phyloP scores from a whole-genome alignment of 257 asterid species.

The Forsythia viridissima region DNA sequence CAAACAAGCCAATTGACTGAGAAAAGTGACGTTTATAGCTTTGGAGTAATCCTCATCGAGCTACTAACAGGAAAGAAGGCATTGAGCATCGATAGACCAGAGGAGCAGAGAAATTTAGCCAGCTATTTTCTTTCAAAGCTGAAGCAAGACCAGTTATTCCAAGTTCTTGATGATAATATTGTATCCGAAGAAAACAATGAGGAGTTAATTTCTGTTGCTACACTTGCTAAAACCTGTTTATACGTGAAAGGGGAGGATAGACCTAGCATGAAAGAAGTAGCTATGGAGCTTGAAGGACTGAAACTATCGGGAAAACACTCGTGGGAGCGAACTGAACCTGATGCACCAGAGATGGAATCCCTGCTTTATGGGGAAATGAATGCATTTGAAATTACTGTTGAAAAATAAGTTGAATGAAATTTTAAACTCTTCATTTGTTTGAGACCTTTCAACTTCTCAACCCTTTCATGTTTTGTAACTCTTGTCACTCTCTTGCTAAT shows the following conservation, averaged over 20 bases:
- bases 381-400: not conserved
- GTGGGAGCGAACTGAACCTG: not conserved
- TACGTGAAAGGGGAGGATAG: conserved; percentile 33
- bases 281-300: conserved; percentile 15
- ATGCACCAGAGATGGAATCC: not conserved
- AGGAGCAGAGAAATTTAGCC: too few species aligned
- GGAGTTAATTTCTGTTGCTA: conserved; percentile 15
- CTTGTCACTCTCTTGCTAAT: too few species aligned
- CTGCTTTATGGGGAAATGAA: not conserved
- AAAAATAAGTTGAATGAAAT: too few species aligned
- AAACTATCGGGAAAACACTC: conserved; percentile 12
- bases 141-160: not conserved
- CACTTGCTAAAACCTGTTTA: conserved; percentile 27
- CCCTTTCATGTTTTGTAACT: too few species aligned
- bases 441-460: too few species aligned
- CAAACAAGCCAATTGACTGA: too few species aligned
- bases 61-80: too few species aligned
- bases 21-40: too few species aligned
- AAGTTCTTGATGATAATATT: conserved; percentile 26
- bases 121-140: conserved; percentile 21
- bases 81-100: too few species aligned
- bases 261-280: conserved; percentile 36
- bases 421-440: too few species aligned
- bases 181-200: conserved; percentile 12
- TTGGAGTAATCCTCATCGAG: too few species aligned